Percentiles rank a stretch among this genome's conserved stretches.
These are phyloP conservation scores for Solanum tarijense DNA, from an alignment of 257 asterid genomes.

Conservation along the genomic window DNA sequence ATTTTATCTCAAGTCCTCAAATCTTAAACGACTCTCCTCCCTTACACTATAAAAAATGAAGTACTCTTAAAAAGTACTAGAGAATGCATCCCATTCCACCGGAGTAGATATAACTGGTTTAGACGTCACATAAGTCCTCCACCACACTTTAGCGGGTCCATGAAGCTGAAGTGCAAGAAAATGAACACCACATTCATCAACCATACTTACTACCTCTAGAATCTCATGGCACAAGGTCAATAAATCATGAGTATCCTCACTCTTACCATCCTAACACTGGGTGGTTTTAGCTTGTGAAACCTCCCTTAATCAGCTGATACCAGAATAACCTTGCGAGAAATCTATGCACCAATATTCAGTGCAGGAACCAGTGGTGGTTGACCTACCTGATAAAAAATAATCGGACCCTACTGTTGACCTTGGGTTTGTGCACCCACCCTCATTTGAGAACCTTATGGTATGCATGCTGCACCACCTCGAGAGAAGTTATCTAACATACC, in stretches of 20 bases:
- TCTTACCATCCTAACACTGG: neutral
- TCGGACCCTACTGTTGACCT: neutral
- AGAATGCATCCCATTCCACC: neutral
- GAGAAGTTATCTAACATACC: neutral
- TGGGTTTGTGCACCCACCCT: neutral
- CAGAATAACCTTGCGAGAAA: too few relatives aligned
- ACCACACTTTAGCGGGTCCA: neutral
- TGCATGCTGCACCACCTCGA: neutral
- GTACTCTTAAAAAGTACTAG: too few relatives aligned
- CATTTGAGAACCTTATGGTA: neutral
- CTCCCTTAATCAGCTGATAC: neutral
- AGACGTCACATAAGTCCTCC: neutral
- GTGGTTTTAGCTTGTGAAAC: neutral
- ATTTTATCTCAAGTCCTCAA: neutral
- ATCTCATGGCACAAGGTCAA: neutral
- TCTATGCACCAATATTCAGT: neutral
- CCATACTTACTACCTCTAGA: neutral
- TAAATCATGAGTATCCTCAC: neutral
- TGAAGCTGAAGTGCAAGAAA: neutral
- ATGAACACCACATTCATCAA: too few relatives aligned
- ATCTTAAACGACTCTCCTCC: neutral
- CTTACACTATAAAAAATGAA: neutral
- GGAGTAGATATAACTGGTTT: neutral
- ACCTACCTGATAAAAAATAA: neutral
- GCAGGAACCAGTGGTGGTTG: neutral